A percentile compares a stretch with the other conserved stretches of the same genome.
Conservation (phyloP, 768 basidiomycete genomes). For the Inosperma sp. region DNA sequence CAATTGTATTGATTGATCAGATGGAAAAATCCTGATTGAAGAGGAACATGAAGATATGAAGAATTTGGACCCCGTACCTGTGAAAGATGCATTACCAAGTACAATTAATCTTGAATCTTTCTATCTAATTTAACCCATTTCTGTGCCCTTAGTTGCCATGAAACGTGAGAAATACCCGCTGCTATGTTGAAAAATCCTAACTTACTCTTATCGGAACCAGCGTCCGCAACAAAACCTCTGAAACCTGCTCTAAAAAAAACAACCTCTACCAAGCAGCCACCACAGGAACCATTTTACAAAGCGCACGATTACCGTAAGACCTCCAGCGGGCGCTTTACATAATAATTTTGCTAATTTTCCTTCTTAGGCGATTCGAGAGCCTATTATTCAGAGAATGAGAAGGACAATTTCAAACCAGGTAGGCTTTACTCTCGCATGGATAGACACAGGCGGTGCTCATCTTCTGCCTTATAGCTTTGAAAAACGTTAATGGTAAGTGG, state of each 20-base stretch:
- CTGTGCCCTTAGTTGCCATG: background rate
- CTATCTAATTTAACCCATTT: slow-evolving; percentile 9
- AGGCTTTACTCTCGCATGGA: background rate
- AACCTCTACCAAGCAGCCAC: background rate
- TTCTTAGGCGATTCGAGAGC: slow-evolving; percentile 12
- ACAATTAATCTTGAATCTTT: too few species aligned
- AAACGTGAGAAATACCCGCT: slow-evolving; percentile 9
- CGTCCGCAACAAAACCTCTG: slow-evolving; percentile 5
- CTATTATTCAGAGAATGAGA: slow-evolving; percentile 23
- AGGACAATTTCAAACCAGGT: slow-evolving; percentile 9
- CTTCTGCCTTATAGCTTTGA: background rate
- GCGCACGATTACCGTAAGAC: slow-evolving; percentile 5
- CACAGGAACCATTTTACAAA: slow-evolving; percentile 5
- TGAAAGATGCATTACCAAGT: too few species aligned
- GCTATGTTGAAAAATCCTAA: background rate
- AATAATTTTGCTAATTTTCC: background rate
- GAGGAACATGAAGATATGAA: slow-evolving; percentile 16
- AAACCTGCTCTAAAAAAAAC: slow-evolving; percentile 24
- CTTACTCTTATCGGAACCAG: slow-evolving; percentile 3
- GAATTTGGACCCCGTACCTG: too few species aligned
- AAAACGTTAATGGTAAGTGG: background rate
- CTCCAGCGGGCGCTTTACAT: background rate
- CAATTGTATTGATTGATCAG: slow-evolving; percentile 4
- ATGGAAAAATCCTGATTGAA: slow-evolving; percentile 5
- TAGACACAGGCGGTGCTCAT: background rate